These are phyloP conservation scores for Mycena chlorophos DNA, from an alignment of 768 basidiomycete species.

Conservation along the genomic window DNA sequence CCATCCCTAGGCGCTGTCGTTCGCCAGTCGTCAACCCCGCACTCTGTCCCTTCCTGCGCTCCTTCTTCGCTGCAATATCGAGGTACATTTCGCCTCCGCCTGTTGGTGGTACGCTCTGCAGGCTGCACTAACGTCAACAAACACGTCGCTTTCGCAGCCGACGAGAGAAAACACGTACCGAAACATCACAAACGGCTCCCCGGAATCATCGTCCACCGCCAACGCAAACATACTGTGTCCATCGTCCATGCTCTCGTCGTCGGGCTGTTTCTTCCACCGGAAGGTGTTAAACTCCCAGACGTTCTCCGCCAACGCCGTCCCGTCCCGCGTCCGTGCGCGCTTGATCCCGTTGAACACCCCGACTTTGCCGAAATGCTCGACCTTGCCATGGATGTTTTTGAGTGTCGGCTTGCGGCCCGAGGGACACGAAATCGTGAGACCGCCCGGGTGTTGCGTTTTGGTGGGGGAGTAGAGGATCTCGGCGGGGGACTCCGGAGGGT, in stretches of 20 bases:
- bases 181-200: slow-evolving; percentile 20
- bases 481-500: slow-evolving; percentile 10
- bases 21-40: slow-evolving; percentile 11
- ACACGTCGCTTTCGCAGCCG: too few relatives aligned
- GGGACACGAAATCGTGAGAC: slow-evolving; percentile 17
- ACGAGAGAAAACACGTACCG: slow-evolving; percentile 19
- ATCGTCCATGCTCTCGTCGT: slow-evolving; percentile 12
- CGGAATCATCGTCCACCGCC: slow-evolving; percentile 13
- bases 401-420: slow-evolving; percentile 15
- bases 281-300: slow-evolving; percentile 19
- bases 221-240: slow-evolving; percentile 14
- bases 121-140: too few relatives aligned
- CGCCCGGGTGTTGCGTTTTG: slow-evolving; percentile 11
- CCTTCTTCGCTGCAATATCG: slow-evolving; percentile 22
- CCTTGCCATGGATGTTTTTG: slow-evolving; percentile 19
- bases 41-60: slow-evolving; percentile 2
- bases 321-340: slow-evolving; percentile 16
- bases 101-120: too few relatives aligned
- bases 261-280: slow-evolving; percentile 20
- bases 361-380: slow-evolving; percentile 20
- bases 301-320: slow-evolving; percentile 9
- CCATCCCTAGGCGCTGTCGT: slow-evolving; percentile 17
- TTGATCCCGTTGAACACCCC: slow-evolving; percentile 17
- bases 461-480: slow-evolving; percentile 2
- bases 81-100: slow-evolving; percentile 10